Conservation (phyloP, 116 monocot genomes). For the Thalassia testudinum region DNA sequence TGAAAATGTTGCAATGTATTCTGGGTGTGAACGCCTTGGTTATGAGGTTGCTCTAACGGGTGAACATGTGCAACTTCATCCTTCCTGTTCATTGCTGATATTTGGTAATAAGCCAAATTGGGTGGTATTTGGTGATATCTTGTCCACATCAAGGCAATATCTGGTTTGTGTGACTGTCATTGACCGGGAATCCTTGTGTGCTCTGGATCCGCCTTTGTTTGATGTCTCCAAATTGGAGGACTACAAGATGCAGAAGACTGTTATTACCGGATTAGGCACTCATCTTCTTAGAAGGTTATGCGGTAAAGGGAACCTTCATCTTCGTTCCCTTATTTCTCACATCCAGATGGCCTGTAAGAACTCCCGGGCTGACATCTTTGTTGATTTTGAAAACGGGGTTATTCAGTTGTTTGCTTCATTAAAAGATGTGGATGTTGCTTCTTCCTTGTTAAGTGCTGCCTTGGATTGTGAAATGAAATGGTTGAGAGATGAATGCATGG, state of each 20-base stretch:
- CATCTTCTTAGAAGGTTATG: slow-evolving; percentile 61
- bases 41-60: slow-evolving; percentile 79
- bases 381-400: slow-evolving; percentile 46
- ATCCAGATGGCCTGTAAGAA: slow-evolving; percentile 28
- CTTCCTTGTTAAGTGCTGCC: slow-evolving; percentile 21
- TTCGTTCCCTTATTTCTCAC: slow-evolving; percentile 31
- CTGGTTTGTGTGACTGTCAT: slow-evolving; percentile 83
- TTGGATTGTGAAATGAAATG: slow-evolving; percentile 40
- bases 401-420: slow-evolving; percentile 40
- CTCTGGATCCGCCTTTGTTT: slow-evolving; percentile 37
- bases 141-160: slow-evolving; percentile 54
- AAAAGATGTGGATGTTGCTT: slow-evolving; percentile 38
- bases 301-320: slow-evolving; percentile 38
- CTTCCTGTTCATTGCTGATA: slow-evolving; percentile 67
- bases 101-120: slow-evolving; percentile 68
- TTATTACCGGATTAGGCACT: slow-evolving; percentile 34
- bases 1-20: slow-evolving; percentile 78
- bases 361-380: slow-evolving; percentile 28
- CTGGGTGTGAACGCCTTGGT: slow-evolving; percentile 66
- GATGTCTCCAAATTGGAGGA: slow-evolving; percentile 37
- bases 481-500: slow-evolving; percentile 59
- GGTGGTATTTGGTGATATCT: slow-evolving; percentile 88
- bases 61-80: slow-evolving; percentile 66
- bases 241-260: slow-evolving; percentile 33
- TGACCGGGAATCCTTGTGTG: slow-evolving; percentile 33